These are phyloP conservation scores for Paramecium octaurelia DNA, from an alignment of 73 alveolate genomes.

Conservation along the genomic window DNA sequence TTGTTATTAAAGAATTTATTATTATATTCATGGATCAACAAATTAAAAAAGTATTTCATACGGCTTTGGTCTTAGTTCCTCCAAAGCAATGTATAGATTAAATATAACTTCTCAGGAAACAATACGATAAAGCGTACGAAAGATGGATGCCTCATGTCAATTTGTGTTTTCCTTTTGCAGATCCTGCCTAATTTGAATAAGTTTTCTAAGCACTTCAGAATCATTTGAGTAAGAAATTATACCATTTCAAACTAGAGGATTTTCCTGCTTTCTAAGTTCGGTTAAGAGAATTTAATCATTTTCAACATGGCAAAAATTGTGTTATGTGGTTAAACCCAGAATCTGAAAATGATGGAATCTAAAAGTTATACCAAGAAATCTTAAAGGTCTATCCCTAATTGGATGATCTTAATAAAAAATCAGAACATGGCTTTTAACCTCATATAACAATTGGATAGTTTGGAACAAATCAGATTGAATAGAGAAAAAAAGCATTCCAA, in stretches of 20 bases:
- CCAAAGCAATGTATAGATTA: conserved; percentile 37
- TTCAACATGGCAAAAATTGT: conserved; percentile 43
- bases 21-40: conserved; percentile 9
- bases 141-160: conserved; percentile 68
- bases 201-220: conserved; percentile 8
- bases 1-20: not conserved
- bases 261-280: conserved; percentile 40
- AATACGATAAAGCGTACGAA: conserved; percentile 63
- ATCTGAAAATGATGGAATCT: not conserved
- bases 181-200: conserved; percentile 47
- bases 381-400: conserved; percentile 31
- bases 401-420: conserved; percentile 47
- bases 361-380: not conserved
- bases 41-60: conserved; percentile 51
- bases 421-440: conserved; percentile 54
- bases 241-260: not conserved
- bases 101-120: conserved; percentile 34
- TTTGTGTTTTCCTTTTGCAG: conserved; percentile 48
- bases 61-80: conserved; percentile 50
- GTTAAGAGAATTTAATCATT: conserved; percentile 32
- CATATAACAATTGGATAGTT: conserved; percentile 48
- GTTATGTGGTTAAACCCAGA: conserved; percentile 41
- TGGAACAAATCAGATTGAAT: conserved; percentile 19
- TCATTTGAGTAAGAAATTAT: not conserved
- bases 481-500: conserved; percentile 18